phyloP scores from a whole-genome alignment of 2,329 filamentous ascomycete species.

The Ceratocystiopsis minuta region DNA sequence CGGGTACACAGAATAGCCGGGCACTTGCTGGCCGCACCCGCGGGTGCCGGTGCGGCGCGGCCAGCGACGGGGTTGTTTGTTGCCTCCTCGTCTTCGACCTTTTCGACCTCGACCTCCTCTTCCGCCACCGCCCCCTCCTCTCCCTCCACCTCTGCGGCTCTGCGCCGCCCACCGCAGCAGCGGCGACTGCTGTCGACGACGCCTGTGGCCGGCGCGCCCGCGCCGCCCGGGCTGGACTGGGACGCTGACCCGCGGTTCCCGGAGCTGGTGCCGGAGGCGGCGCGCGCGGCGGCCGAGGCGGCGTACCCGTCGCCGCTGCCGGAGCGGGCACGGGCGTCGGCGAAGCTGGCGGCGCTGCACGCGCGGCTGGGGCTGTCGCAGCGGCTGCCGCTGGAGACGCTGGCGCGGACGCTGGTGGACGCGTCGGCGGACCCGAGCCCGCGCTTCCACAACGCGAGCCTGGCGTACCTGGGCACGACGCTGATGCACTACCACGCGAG shows the following conservation, averaged over 20 bases:
- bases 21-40: too few species aligned
- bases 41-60: too few species aligned
- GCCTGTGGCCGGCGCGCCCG: not conserved
- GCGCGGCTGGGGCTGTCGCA: slow-evolving; percentile 68
- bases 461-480: slow-evolving; percentile 64
- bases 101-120: too few species aligned
- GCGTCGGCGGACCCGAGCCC: slow-evolving; percentile 63
- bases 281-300: not conserved
- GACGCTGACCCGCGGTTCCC: slow-evolving; percentile 7
- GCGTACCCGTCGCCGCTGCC: slow-evolving; percentile 53
- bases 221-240: not conserved
- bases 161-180: too few species aligned
- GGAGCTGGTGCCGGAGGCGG: slow-evolving; percentile 15
- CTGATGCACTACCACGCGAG: slow-evolving; percentile 77
- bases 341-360: slow-evolving; percentile 84
- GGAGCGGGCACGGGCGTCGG: slow-evolving; percentile 48
- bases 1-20: too few species aligned
- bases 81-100: too few species aligned
- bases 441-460: slow-evolving; percentile 74
- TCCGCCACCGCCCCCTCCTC: too few species aligned
- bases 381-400: slow-evolving; percentile 67
- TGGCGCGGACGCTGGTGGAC: slow-evolving; percentile 74
- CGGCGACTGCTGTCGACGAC: not conserved
- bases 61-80: too few species aligned
- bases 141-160: too few species aligned